Percentiles rank a stretch among this genome's conserved stretches.
Conservation (phyloP, 2,329 filamentous ascomycete genomes). For the Penicillium sp. region DNA sequence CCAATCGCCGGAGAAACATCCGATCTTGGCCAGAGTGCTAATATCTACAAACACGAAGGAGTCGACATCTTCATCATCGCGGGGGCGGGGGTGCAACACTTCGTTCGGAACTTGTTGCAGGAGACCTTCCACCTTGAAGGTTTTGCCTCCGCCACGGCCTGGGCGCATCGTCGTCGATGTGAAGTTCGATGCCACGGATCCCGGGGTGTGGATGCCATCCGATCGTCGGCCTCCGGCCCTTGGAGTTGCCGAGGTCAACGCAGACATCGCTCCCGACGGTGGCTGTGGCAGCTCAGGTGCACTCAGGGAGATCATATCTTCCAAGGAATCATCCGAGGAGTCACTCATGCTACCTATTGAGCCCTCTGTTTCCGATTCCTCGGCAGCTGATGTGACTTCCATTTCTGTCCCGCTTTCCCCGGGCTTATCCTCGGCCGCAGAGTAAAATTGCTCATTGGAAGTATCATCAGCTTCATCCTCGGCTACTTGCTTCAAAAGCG, state of each 20-base stretch:
- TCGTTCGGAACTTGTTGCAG: slow-evolving; percentile 71
- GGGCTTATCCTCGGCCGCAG: slow-evolving; percentile 76
- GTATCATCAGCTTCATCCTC: slow-evolving; percentile 71
- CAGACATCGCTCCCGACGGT: slow-evolving; percentile 74
- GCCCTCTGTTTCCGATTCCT: slow-evolving; percentile 60
- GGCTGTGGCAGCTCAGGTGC: slow-evolving; percentile 76
- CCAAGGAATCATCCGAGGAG: slow-evolving; percentile 84
- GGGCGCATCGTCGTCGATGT: slow-evolving; percentile 78
- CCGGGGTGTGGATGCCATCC: slow-evolving; percentile 77
- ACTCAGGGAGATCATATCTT: slow-evolving; percentile 88
- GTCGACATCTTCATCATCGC: slow-evolving; percentile 80
- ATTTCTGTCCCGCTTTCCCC: slow-evolving; percentile 49
- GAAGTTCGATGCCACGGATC: slow-evolving; percentile 84
- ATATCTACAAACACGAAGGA: slow-evolving; percentile 89
- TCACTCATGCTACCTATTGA: slow-evolving; percentile 61
- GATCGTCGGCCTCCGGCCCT: slow-evolving; percentile 68
- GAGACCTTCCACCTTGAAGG: slow-evolving; percentile 81
- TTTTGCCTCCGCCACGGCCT: slow-evolving; percentile 68
- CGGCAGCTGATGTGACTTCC: slow-evolving; percentile 55
- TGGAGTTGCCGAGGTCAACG: slow-evolving; percentile 77
- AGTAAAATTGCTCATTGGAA: slow-evolving; percentile 87
- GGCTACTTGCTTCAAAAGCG: slow-evolving; percentile 59
- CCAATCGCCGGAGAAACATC: slow-evolving; percentile 98
- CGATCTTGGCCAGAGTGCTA: slow-evolving; percentile 78
- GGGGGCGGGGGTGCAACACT: slow-evolving; percentile 78